Conservation (phyloP, 148 eudicot species). For the Camellia japonica region DNA sequence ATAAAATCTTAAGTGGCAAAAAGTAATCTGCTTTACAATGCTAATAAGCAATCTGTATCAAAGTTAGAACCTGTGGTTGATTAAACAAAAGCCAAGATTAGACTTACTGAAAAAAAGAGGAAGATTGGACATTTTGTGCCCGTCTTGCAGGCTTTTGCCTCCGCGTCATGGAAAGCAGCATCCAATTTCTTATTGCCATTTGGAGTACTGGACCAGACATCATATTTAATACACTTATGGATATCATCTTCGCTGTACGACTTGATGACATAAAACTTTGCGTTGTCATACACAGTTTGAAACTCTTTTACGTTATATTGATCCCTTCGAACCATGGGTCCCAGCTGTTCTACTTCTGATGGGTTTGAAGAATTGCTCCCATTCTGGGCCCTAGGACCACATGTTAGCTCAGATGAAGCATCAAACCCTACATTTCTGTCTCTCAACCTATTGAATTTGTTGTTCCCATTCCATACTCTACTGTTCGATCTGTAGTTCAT, state of each 20-base stretch:
- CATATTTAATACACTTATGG: conserved; percentile 80
- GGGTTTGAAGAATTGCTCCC: conserved; percentile 24
- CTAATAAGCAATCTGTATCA: not conserved
- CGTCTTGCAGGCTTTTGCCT: conserved; percentile 48
- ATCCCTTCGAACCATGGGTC: conserved; percentile 29
- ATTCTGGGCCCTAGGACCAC: conserved; percentile 76
- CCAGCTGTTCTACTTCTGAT: conserved; percentile 34
- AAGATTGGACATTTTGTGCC: conserved; percentile 66
- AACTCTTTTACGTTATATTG: conserved; percentile 59
- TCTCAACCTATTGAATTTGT: conserved; percentile 24
- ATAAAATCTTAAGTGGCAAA: not conserved
- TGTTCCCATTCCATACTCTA: conserved; percentile 62
- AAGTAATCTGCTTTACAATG: not conserved
- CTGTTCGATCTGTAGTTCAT: conserved; percentile 45
- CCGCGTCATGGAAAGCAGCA: conserved; percentile 74
- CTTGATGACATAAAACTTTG: conserved; percentile 82
- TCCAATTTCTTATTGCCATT: conserved; percentile 78
- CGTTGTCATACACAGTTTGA: conserved; percentile 55
- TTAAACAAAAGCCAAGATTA: not conserved
- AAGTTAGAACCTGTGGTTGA: not conserved
- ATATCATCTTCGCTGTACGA: conserved; percentile 95
- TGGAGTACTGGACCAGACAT: conserved; percentile 95
- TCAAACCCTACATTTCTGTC: conserved; percentile 50
- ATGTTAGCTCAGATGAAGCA: conserved; percentile 52
- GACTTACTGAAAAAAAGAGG: conserved; percentile 86